Evolutionary conservation across 2,329 filamentous ascomycete species (phyloP).

Genomic region (Penicillium expansum): DNA sequence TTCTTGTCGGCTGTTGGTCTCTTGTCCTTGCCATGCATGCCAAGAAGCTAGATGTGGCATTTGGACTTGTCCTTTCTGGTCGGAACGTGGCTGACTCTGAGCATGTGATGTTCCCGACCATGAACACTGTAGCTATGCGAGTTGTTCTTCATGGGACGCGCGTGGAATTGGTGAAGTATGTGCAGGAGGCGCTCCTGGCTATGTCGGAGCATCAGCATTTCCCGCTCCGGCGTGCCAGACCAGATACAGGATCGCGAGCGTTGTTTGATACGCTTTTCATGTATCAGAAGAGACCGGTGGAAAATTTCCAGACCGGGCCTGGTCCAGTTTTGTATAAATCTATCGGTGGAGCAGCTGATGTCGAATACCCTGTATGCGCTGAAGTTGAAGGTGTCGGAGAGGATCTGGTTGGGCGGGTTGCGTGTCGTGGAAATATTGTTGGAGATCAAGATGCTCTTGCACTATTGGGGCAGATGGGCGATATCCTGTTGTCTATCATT

Average conservation of each 20-base stretch:
- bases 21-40: constrained; percentile 64
- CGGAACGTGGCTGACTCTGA: constrained; percentile 70
- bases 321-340: constrained; percentile 57
- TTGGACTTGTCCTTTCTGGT: constrained; percentile 80
- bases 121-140: constrained; percentile 83
- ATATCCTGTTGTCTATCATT: constrained; percentile 58
- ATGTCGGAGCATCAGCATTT: constrained; percentile 73
- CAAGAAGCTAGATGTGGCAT: constrained; percentile 69
- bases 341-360: constrained; percentile 60
- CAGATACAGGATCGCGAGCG: constrained; percentile 43
- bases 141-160: constrained; percentile 68
- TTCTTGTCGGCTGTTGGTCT: constrained; percentile 76
- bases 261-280: constrained; percentile 66
- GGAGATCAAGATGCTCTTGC: constrained; percentile 45
- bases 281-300: constrained; percentile 57
- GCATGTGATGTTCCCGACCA: constrained; percentile 75
- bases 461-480: constrained; percentile 61
- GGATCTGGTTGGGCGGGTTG: constrained; percentile 66
- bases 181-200: constrained; percentile 67
- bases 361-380: constrained; percentile 78
- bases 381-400: constrained; percentile 67
- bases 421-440: constrained; percentile 61
- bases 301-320: constrained; percentile 6
- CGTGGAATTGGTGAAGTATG: constrained; percentile 64
- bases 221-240: constrained; percentile 68